phyloP scores from a whole-genome alignment of 2,329 filamentous ascomycete species.

The Aspergillus ochraceus region DNA sequence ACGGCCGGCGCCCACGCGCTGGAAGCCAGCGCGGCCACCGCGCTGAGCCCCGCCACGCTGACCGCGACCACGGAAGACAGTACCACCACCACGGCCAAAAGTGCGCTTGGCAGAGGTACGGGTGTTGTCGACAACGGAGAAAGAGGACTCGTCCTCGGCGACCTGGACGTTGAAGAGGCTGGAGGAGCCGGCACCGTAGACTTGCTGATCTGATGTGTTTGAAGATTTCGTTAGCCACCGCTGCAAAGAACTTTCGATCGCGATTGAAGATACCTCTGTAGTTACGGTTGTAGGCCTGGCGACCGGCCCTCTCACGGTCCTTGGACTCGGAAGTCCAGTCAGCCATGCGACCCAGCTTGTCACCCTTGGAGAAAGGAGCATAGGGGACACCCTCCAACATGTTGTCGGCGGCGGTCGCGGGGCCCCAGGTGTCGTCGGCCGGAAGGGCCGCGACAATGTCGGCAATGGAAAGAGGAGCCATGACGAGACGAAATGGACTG shows the following conservation, averaged over 20 bases:
- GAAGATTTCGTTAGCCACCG: not conserved
- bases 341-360: constrained; percentile 98
- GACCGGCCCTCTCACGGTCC: constrained; percentile 67
- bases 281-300: constrained; percentile 88
- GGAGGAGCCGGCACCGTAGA: constrained; percentile 87
- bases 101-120: constrained; percentile 80
- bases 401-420: constrained; percentile 76
- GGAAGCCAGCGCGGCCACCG: constrained; percentile 69
- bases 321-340: constrained; percentile 96
- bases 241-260: not conserved
- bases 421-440: constrained; percentile 82
- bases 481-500: constrained; percentile 27
- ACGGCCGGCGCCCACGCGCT: constrained; percentile 69
- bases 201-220: constrained; percentile 74
- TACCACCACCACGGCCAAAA: constrained; percentile 81
- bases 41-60: constrained; percentile 78
- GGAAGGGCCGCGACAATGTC: constrained; percentile 72
- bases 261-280: constrained; percentile 69
- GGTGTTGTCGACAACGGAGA: constrained; percentile 96
- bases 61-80: constrained; percentile 78
- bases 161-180: constrained; percentile 86
- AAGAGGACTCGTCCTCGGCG: constrained; percentile 93
- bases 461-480: constrained; percentile 58
- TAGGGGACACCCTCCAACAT: constrained; percentile 94
- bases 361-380: constrained; percentile 96